phyloP scores from a whole-genome alignment of 108 stramenopile species.

The Epithemia pelagica region DNA sequence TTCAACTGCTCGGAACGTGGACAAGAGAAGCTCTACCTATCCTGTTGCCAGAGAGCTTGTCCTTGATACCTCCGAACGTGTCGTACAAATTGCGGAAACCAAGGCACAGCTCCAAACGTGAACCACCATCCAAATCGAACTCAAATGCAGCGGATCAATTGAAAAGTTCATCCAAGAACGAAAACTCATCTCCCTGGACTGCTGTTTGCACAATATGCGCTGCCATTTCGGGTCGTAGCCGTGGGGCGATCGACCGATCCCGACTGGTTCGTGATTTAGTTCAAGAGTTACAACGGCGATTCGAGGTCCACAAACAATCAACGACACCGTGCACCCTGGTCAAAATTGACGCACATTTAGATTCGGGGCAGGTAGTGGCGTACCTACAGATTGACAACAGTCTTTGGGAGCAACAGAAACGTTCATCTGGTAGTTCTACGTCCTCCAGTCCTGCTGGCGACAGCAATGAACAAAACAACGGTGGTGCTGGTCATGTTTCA shows the following conservation, averaged over 20 bases:
- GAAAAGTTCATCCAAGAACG: neutral
- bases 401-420: neutral
- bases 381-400: no score
- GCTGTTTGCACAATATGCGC: conserved; percentile 45
- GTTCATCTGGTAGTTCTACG: no score
- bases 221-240: conserved; percentile 45
- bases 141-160: neutral
- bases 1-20: neutral
- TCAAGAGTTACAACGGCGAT: conserved; percentile 17
- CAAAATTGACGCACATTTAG: conserved; percentile 19
- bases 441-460: conserved; percentile 28
- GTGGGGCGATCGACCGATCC: conserved; percentile 29
- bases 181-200: neutral
- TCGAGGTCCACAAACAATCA: conserved; percentile 6
- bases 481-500: no score
- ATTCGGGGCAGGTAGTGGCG: conserved; percentile 40
- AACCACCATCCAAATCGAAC: neutral
- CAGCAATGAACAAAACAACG: neutral
- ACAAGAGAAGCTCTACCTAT: no score
- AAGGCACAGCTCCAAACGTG: neutral
- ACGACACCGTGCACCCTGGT: neutral
- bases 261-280: conserved; percentile 26
- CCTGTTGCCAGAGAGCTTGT: no score
- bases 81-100: neutral
- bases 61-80: neutral